phyloP scores from a whole-genome alignment of 2,329 filamentous ascomycete species.

The Colletotrichum tropicale region DNA sequence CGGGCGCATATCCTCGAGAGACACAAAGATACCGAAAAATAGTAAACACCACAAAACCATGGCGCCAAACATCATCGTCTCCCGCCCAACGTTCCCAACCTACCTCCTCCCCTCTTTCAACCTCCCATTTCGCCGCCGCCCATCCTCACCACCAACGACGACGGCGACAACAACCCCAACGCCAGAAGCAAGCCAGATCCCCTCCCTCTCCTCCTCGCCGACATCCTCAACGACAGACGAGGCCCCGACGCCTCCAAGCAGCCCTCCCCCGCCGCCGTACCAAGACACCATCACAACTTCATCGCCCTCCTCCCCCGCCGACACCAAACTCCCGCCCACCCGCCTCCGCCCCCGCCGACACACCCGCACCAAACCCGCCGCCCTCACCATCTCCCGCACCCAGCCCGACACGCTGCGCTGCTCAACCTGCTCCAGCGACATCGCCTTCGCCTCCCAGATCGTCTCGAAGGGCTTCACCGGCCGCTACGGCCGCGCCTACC shows the following conservation, averaged over 20 bases:
- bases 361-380: slow-evolving; percentile 11
- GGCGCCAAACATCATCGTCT: slow-evolving; percentile 38
- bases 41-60: neutral
- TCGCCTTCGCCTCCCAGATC: slow-evolving; percentile 66
- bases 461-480: slow-evolving; percentile 71
- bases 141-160: slow-evolving; percentile 26
- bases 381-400: slow-evolving; percentile 40
- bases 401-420: slow-evolving; percentile 64
- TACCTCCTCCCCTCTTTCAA: slow-evolving; percentile 58
- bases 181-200: slow-evolving; percentile 26
- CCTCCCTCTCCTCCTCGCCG: slow-evolving; percentile 40
- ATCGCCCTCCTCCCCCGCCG: neutral
- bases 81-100: slow-evolving; percentile 50
- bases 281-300: slow-evolving; percentile 8
- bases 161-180: slow-evolving; percentile 6
- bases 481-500: slow-evolving; percentile 66
- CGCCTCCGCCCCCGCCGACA: neutral
- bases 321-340: neutral
- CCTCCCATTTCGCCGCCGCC: slow-evolving; percentile 50
- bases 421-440: slow-evolving; percentile 60
- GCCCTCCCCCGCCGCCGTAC: slow-evolving; percentile 26
- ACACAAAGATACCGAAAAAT: neutral
- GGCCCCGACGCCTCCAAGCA: slow-evolving; percentile 24
- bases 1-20: neutral
- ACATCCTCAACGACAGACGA: slow-evolving; percentile 36